Percentiles rank a stretch among this genome's conserved stretches.
Conservation (phyloP, 1,139 yeast species). For the Diutina ranongensis region DNA sequence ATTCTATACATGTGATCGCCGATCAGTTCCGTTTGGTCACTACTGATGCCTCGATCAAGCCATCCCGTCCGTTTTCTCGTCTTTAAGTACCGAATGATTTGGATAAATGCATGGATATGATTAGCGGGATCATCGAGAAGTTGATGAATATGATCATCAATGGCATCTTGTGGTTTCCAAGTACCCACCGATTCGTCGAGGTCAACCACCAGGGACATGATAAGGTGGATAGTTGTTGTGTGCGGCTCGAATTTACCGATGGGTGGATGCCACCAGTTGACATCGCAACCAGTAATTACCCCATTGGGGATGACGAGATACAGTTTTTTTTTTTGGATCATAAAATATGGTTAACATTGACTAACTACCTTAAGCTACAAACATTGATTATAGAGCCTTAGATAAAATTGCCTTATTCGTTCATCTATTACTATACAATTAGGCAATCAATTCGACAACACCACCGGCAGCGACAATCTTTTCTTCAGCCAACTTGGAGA, state of each 20-base stretch:
- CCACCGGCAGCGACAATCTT: slow-evolving; percentile 99
- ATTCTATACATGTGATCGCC: slow-evolving; percentile 96
- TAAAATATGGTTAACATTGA: too few relatives aligned
- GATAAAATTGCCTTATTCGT: background rate
- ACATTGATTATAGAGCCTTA: too few relatives aligned
- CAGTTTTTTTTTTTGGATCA: too few relatives aligned
- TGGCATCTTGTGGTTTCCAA: slow-evolving; percentile 52
- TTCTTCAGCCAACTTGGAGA: slow-evolving; percentile 98
- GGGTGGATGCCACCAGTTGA: too few relatives aligned
- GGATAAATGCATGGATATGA: slow-evolving; percentile 60
- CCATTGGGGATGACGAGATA: too few relatives aligned
- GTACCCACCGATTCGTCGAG: background rate
- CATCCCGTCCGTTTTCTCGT: slow-evolving; percentile 88
- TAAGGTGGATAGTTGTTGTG: background rate
- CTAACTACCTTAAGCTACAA: too few relatives aligned
- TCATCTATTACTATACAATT: slow-evolving; percentile 20
- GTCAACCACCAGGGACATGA: background rate
- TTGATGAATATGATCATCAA: slow-evolving; percentile 40
- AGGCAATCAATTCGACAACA: slow-evolving; percentile 98
- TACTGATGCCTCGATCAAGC: slow-evolving; percentile 62
- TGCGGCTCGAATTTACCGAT: too few relatives aligned
- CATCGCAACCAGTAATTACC: too few relatives aligned
- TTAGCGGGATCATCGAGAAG: slow-evolving; percentile 29
- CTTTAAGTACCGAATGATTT: slow-evolving; percentile 65
- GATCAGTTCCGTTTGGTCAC: slow-evolving; percentile 51